Percentiles rank a stretch among this genome's conserved stretches.
Conservation (phyloP, 1,284 basidiomycete genomes). For the Psilocybe mexicana region DNA sequence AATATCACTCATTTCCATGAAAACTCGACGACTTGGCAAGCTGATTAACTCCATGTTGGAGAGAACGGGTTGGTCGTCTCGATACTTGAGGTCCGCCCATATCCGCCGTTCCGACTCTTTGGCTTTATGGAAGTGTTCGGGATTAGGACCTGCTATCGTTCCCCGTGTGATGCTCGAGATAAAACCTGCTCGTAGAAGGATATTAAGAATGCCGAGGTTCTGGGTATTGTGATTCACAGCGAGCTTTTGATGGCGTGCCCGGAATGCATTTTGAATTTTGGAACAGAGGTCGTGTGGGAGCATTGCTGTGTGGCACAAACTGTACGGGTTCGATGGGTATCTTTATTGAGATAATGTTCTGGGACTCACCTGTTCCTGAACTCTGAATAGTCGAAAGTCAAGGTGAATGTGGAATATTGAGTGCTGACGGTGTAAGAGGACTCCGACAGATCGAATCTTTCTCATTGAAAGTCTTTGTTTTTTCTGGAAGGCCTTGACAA, state of each 20-base stretch:
- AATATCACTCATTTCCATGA: conserved; percentile 74
- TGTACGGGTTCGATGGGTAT: not conserved
- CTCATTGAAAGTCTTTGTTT: conserved; percentile 6
- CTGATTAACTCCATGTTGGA: conserved; percentile 72
- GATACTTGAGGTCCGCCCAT: conserved; percentile 91
- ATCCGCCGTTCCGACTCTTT: conserved; percentile 68
- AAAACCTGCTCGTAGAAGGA: conserved; percentile 87
- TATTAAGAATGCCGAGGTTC: conserved; percentile 58
- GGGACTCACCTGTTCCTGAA: not conserved
- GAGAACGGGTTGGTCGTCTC: conserved; percentile 82
- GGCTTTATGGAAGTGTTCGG: conserved; percentile 56
- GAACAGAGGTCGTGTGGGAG: conserved; percentile 80
- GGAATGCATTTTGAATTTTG: conserved; percentile 85
- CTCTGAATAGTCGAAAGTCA: not conserved
- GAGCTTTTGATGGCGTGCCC: conserved; percentile 74
- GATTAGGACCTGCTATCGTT: conserved; percentile 65
- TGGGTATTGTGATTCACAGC: conserved; percentile 79
- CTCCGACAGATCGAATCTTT: not conserved
- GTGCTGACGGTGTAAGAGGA: too few relatives aligned
- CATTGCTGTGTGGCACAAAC: conserved; percentile 5
- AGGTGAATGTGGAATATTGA: not conserved
- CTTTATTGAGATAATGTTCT: not conserved
- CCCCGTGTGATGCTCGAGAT: conserved; percentile 80
- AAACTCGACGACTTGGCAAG: conserved; percentile 73
- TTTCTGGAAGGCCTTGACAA: not conserved